phyloP scores from a whole-genome alignment of 169 alveolate genomes.

The Plasmodium sp. region DNA sequence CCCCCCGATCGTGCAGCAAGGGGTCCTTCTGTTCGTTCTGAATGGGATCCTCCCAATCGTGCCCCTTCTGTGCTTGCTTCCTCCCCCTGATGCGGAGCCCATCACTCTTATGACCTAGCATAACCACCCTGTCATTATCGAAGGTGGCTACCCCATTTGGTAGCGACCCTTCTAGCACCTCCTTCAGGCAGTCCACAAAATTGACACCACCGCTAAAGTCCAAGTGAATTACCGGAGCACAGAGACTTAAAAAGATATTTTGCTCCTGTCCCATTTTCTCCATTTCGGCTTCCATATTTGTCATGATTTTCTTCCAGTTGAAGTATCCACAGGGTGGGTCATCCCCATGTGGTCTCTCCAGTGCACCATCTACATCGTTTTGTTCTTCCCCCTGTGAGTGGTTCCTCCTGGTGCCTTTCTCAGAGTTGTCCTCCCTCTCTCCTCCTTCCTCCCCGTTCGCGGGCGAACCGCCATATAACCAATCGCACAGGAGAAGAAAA shows the following conservation, averaged over 20 bases:
- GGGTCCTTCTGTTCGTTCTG: background rate
- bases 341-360: background rate
- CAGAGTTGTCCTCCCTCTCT: background rate
- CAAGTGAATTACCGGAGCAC: slow-evolving; percentile 31
- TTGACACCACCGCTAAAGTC: slow-evolving; percentile 35
- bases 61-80: background rate
- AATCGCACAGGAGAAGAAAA: slow-evolving; percentile 42
- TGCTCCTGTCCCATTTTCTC: background rate
- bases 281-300: slow-evolving; percentile 7
- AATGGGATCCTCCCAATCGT: background rate
- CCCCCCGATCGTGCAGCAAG: background rate
- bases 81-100: background rate
- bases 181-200: slow-evolving; percentile 16
- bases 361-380: background rate
- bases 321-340: background rate
- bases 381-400: background rate
- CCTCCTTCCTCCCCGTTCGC: background rate
- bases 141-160: background rate
- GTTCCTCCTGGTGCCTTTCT: background rate
- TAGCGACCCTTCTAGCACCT: background rate
- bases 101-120: background rate
- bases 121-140: background rate
- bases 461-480: background rate
- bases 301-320: background rate
- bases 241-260: slow-evolving; percentile 50